Evolutionary conservation across 139 green algal species (phyloP).

Genomic region (Picochlorum sp.): DNA sequence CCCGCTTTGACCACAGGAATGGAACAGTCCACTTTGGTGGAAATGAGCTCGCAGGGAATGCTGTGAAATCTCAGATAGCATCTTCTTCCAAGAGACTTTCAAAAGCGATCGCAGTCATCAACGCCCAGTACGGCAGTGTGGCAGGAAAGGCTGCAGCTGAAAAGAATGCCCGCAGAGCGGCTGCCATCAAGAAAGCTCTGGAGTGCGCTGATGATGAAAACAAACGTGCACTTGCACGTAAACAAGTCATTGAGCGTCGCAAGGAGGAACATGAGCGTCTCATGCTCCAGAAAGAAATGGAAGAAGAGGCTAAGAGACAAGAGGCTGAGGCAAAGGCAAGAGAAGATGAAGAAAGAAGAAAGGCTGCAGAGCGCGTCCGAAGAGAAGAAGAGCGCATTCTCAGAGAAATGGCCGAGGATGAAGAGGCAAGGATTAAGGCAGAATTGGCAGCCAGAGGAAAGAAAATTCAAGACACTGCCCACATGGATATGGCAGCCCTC

Average conservation of each 20-base stretch:
- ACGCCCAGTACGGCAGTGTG: background rate
- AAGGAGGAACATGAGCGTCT: conserved; percentile 90
- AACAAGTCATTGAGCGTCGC: conserved; percentile 88
- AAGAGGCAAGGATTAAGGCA: conserved; percentile 29
- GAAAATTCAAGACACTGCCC: conserved; percentile 23
- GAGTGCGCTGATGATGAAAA: conserved; percentile 66
- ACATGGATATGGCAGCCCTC: conserved; percentile 18
- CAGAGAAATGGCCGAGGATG: conserved; percentile 69
- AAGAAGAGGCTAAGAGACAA: conserved; percentile 61
- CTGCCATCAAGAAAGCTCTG: conserved; percentile 33
- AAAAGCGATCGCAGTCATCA: conserved; percentile 55
- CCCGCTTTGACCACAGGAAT: conserved; percentile 85
- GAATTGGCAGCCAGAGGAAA: conserved; percentile 25
- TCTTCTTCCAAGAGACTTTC: conserved; percentile 58
- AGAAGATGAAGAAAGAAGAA: conserved; percentile 60
- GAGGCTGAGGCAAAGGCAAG: conserved; percentile 50
- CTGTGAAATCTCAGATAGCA: conserved; percentile 47
- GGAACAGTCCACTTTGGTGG: conserved; percentile 82
- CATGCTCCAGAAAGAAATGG: conserved; percentile 73
- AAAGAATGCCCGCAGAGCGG: conserved; percentile 16
- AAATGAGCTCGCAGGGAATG: conserved; percentile 51
- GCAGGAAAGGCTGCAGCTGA: conserved; percentile 8
- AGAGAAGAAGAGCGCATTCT: conserved; percentile 71
- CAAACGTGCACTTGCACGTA: conserved; percentile 62
- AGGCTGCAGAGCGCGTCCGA: conserved; percentile 36